Conservation (phyloP, 139 green algal genomes). For the Tetradesmus lagerheimii region DNA sequence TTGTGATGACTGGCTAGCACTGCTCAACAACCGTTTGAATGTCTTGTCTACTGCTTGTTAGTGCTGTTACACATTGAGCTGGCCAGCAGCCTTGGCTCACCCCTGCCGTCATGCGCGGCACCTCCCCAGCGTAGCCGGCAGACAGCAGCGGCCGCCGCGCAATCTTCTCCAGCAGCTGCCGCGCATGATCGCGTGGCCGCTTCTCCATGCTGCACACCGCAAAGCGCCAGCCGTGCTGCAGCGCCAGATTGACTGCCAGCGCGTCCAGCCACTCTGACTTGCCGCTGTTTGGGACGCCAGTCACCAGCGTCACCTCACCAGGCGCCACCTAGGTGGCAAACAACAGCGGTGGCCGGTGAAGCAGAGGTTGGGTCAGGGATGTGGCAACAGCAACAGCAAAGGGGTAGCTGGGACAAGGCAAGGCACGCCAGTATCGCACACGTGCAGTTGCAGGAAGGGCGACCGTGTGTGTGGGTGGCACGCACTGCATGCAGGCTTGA, state of each 20-base stretch:
- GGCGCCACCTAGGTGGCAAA: constrained; percentile 48
- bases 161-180: constrained; percentile 58
- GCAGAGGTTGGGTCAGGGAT: not conserved
- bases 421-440: no score
- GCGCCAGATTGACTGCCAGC: constrained; percentile 89
- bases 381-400: not conserved
- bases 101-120: constrained; percentile 14
- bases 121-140: constrained; percentile 17
- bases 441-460: no score
- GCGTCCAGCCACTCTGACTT: constrained; percentile 98
- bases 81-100: not conserved
- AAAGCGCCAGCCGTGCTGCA: constrained; percentile 86
- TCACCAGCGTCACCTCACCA: constrained; percentile 97
- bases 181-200: constrained; percentile 42
- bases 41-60: no score
- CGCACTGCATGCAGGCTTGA: no score
- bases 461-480: no score
- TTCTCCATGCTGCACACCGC: constrained; percentile 96
- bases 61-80: no score
- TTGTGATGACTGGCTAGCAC: no score
- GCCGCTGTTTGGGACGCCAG: constrained; percentile 96
- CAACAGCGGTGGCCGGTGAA: not conserved
- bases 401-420: no score
- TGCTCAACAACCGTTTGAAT: no score
- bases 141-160: constrained; percentile 24